Evolutionary conservation across 2,329 filamentous ascomycete genomes (phyloP).

Genomic region (Trichophyton benhamiae): DNA sequence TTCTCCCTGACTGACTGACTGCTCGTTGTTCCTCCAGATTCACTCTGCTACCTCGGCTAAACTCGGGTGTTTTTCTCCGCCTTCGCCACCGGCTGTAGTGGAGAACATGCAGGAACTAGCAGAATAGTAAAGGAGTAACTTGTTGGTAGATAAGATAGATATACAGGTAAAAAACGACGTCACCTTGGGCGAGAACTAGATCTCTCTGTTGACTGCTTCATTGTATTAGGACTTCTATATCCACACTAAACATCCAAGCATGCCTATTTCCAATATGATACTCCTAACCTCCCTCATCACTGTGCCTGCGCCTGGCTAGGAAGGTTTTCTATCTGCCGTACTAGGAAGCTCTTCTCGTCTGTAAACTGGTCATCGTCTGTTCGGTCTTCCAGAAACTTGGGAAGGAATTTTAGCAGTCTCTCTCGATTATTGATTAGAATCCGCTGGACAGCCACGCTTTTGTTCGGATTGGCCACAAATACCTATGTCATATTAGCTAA

Average conservation of each 20-base stretch:
- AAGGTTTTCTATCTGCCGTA: slow-evolving; percentile 67
- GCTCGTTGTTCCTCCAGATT: not conserved
- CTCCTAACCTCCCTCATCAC: not conserved
- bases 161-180: not conserved
- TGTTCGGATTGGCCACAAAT: slow-evolving; percentile 96
- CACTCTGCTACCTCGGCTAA: not conserved
- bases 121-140: not conserved
- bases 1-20: not conserved
- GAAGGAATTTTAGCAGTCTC: slow-evolving; percentile 75
- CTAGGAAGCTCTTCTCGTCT: slow-evolving; percentile 92
- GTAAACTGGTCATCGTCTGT: slow-evolving; percentile 98
- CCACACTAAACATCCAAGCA: not conserved
- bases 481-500: slow-evolving; percentile 41
- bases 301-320: slow-evolving; percentile 15
- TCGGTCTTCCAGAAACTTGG: slow-evolving; percentile 83
- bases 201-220: not conserved
- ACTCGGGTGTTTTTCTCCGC: not conserved
- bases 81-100: not conserved
- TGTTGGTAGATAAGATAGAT: too few species aligned
- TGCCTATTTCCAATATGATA: not conserved
- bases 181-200: not conserved
- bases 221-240: not conserved
- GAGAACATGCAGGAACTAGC: not conserved
- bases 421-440: slow-evolving; percentile 95
- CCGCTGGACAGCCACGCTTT: slow-evolving; percentile 88